Evolutionary conservation across 2,329 filamentous ascomycete genomes (phyloP).

Genomic region (Leptographium wingfieldii): DNA sequence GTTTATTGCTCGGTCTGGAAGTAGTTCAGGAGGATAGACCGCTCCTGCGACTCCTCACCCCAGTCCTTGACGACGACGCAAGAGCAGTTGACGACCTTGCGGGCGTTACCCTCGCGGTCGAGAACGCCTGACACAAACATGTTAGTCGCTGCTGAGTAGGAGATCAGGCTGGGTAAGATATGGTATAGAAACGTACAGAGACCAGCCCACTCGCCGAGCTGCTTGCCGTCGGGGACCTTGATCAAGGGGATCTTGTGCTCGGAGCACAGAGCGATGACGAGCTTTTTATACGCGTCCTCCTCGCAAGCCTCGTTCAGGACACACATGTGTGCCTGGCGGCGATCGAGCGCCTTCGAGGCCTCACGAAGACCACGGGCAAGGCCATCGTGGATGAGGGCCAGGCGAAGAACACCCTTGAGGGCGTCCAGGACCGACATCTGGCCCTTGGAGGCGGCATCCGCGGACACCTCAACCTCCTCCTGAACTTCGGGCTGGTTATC

Average conservation of each 20-base stretch:
- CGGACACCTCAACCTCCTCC: slow-evolving; percentile 91
- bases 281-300: slow-evolving; percentile 99
- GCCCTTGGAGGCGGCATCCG: slow-evolving; percentile 74
- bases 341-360: slow-evolving; percentile 96
- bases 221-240: slow-evolving; percentile 99
- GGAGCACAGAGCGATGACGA: slow-evolving; percentile 94
- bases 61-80: slow-evolving; percentile 99
- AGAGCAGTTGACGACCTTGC: slow-evolving; percentile 99
- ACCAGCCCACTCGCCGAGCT: slow-evolving; percentile 99
- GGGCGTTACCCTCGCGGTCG: slow-evolving; percentile 97
- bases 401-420: slow-evolving; percentile 97
- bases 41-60: slow-evolving; percentile 99
- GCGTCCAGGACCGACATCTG: slow-evolving; percentile 98
- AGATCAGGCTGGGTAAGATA: neutral
- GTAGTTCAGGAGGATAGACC: slow-evolving; percentile 98
- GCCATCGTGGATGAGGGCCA: slow-evolving; percentile 98
- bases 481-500: slow-evolving; percentile 74
- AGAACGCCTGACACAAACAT: slow-evolving; percentile 62
- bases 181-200: slow-evolving; percentile 61
- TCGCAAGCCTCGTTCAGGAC: slow-evolving; percentile 99
- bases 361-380: slow-evolving; percentile 97
- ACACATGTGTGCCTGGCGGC: slow-evolving; percentile 99
- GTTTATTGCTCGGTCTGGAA: slow-evolving; percentile 82
- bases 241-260: slow-evolving; percentile 99
- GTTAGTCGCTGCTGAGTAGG: neutral